These are phyloP conservation scores for Talaromyces islandicus DNA, from an alignment of 2,329 filamentous ascomycete genomes.

Conservation along the genomic window DNA sequence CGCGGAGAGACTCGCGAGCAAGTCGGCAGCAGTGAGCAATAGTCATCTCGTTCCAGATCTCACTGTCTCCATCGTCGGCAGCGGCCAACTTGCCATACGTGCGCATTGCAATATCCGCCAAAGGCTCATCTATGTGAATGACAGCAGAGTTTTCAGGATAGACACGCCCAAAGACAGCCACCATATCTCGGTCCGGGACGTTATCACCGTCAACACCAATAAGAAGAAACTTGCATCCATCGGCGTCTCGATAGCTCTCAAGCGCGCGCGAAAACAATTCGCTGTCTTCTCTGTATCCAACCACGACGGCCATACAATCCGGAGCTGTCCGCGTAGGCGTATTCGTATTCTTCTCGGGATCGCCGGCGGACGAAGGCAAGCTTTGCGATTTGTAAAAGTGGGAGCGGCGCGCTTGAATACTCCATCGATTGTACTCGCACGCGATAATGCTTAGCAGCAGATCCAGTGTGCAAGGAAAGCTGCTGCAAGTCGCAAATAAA, in stretches of 20 bases:
- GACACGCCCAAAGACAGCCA: conserved; percentile 21
- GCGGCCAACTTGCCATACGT: conserved; percentile 7
- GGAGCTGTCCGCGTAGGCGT: conserved; percentile 12
- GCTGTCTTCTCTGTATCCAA: conserved; percentile 28
- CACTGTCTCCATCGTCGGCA: conserved; percentile 3
- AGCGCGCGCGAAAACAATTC: conserved; percentile 21
- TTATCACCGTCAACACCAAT: conserved; percentile 25
- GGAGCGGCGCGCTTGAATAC: conserved; percentile 19
- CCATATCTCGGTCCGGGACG: conserved; percentile 24
- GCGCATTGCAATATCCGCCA: conserved; percentile 21
- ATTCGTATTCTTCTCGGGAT: conserved; percentile 15
- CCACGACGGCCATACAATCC: conserved; percentile 21
- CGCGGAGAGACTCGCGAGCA: conserved; percentile 16
- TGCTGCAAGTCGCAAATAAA: conserved; percentile 16
- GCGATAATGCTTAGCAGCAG: conserved; percentile 22
- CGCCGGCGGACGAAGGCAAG: background rate
- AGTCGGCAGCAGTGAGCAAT: conserved; percentile 18
- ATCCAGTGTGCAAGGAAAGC: conserved; percentile 21
- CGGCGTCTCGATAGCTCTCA: conserved; percentile 21
- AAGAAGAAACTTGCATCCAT: conserved; percentile 20
- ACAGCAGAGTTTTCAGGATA: conserved; percentile 17
- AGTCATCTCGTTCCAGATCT: conserved; percentile 14
- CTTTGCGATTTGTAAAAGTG: conserved; percentile 11
- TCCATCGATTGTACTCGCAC: conserved; percentile 22
- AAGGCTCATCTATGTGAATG: conserved; percentile 20